These are phyloP conservation scores for Fusarium tricinctum DNA, from an alignment of 2,329 filamentous ascomycete species.

Conservation along the genomic window DNA sequence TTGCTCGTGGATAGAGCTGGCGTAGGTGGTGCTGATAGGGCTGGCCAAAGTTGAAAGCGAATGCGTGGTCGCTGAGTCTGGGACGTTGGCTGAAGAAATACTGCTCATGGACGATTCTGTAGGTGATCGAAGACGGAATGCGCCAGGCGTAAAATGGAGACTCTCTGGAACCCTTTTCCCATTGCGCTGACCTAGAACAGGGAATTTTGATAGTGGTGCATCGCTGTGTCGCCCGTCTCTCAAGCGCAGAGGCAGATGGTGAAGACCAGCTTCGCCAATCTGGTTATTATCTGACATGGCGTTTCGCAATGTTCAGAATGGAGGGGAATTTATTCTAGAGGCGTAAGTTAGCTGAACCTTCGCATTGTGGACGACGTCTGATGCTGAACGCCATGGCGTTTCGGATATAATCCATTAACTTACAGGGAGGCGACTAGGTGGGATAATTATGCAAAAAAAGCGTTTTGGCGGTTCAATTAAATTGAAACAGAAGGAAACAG, in stretches of 20 bases:
- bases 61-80: slow-evolving; percentile 57
- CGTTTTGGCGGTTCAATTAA: slow-evolving; percentile 5
- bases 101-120: slow-evolving; percentile 58
- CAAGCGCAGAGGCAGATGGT: slow-evolving; percentile 47
- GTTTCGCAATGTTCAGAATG: neutral
- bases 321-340: slow-evolving; percentile 17
- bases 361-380: neutral
- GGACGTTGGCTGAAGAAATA: slow-evolving; percentile 55
- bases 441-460: slow-evolving; percentile 4
- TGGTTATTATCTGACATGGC: slow-evolving; percentile 43
- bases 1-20: slow-evolving; percentile 53
- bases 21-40: slow-evolving; percentile 55
- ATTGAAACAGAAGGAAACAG: slow-evolving; percentile 26
- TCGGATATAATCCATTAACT: slow-evolving; percentile 2
- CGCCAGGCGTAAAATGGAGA: slow-evolving; percentile 48
- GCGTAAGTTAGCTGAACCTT: neutral
- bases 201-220: slow-evolving; percentile 36
- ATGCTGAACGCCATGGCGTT: slow-evolving; percentile 4
- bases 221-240: slow-evolving; percentile 40
- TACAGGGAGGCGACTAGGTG: slow-evolving; percentile 23
- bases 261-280: slow-evolving; percentile 45
- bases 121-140: slow-evolving; percentile 53
- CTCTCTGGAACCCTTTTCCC: slow-evolving; percentile 52
- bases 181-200: slow-evolving; percentile 17
- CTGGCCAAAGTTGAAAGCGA: slow-evolving; percentile 55